These are phyloP conservation scores for Mortierella antarctica DNA, from an alignment of 192 early-diverging fungal genomes.

Conservation along the genomic window DNA sequence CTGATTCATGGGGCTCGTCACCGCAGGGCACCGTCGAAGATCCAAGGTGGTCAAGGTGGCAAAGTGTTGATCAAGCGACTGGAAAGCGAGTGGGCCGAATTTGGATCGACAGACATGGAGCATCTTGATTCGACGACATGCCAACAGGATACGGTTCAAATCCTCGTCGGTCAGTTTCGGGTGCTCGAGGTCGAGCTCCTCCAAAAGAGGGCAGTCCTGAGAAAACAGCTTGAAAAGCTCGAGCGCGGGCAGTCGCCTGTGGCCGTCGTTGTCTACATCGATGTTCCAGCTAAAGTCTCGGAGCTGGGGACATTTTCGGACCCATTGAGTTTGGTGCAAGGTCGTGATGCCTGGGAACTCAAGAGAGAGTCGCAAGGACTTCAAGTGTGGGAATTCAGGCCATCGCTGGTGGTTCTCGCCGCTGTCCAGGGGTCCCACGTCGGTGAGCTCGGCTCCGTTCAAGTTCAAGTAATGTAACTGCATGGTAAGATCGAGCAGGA, in stretches of 20 bases:
- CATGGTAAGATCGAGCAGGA: not conserved
- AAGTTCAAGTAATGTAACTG: not conserved
- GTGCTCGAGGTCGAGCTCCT: not conserved
- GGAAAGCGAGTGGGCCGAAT: constrained; percentile 3
- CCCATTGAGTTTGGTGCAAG: not conserved
- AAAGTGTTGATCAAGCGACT: constrained; percentile 20
- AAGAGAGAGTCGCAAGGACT: not conserved
- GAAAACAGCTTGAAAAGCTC: not conserved
- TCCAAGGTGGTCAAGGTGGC: constrained; percentile 3
- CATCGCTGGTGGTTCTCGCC: not conserved
- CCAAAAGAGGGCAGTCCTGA: not conserved
- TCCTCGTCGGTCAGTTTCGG: not conserved
- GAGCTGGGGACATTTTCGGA: constrained; percentile 8
- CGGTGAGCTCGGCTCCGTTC: not conserved
- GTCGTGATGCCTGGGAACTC: constrained; percentile 1
- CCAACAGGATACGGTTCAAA: not conserved
- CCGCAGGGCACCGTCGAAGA: constrained; percentile 1
- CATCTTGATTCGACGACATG: not conserved
- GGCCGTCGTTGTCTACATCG: not conserved
- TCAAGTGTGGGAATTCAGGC: not conserved
- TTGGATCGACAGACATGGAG: constrained; percentile 11
- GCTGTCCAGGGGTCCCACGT: not conserved
- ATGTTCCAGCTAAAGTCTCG: not conserved
- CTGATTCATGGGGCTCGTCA: constrained; percentile 19
- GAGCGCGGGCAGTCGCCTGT: not conserved